Conservation (phyloP, 2,329 filamentous ascomycete species). For the Metarhizium album region DNA sequence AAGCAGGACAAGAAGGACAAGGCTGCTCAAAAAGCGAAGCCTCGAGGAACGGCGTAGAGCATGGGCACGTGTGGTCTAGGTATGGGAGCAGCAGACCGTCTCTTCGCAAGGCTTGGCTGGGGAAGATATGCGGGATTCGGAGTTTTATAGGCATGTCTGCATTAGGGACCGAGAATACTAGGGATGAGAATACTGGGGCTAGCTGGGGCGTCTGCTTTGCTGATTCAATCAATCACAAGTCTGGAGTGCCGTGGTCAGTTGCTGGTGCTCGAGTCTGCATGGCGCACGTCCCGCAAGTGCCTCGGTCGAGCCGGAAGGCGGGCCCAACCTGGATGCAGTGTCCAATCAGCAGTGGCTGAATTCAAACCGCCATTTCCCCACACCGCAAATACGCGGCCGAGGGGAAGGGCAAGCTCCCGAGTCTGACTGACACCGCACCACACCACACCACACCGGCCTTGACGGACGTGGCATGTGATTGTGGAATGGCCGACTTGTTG, state of each 20-base stretch:
- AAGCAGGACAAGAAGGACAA: constrained; percentile 95
- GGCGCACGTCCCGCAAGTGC: no score
- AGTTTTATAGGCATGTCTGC: neutral
- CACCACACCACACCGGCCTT: neutral
- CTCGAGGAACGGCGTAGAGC: constrained; percentile 47
- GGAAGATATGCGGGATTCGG: neutral
- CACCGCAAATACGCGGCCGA: neutral
- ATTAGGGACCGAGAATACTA: neutral
- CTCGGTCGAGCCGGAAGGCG: no score
- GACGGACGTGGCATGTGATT: constrained; percentile 3
- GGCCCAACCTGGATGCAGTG: no score
- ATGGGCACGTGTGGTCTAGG: neutral
- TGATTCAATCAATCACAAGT: no score
- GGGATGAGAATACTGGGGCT: no score
- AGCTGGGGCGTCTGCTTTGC: no score
- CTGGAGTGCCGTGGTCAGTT: no score
- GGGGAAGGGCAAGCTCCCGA: neutral
- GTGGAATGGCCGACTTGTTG: constrained; percentile 2
- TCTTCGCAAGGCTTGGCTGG: neutral
- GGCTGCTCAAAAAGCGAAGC: constrained; percentile 80
- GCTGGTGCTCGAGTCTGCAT: no score
- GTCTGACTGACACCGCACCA: no score
- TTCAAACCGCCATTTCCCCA: neutral
- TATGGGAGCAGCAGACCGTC: neutral
- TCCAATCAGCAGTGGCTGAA: neutral